Evolutionary conservation across 768 basidiomycete species (phyloP).

Genomic region (Asterophora lycoperdoides): DNA sequence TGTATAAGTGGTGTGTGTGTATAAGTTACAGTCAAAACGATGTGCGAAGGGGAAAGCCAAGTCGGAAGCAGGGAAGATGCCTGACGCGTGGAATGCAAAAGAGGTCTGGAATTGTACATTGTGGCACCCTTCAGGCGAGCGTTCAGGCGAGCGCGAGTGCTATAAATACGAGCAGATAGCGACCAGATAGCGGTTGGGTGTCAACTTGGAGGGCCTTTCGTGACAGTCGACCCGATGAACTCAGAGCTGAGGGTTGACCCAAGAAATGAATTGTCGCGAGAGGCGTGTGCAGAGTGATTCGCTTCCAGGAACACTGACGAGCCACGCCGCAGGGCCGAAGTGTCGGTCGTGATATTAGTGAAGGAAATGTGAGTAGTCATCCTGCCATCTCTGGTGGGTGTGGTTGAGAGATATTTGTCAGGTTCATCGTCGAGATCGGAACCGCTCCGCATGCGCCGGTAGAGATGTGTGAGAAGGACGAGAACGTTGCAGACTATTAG

Average conservation of each 20-base stretch:
- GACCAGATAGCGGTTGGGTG: no score
- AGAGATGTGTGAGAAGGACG: conserved; percentile 17
- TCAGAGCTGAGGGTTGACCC: not conserved
- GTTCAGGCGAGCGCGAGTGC: no score
- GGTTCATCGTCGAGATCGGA: conserved; percentile 10
- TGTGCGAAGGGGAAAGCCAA: not conserved
- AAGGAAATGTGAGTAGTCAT: not conserved
- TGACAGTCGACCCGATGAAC: not conserved
- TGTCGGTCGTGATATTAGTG: not conserved
- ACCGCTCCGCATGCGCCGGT: conserved; percentile 14
- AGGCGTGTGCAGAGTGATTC: not conserved
- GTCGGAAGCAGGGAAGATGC: no score
- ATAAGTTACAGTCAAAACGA: not conserved
- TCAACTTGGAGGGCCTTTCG: not conserved
- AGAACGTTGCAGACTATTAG: conserved; percentile 17
- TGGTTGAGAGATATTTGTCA: conserved; percentile 1
- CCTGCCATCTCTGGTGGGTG: not conserved
- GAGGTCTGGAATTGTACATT: no score
- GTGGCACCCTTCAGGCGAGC: no score
- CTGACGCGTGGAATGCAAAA: no score
- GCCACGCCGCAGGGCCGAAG: conserved; percentile 1
- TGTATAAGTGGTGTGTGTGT: no score
- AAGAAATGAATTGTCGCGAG: not conserved
- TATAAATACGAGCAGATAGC: no score
- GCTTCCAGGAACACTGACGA: conserved; percentile 13